Conservation (phyloP, 768 basidiomycete species). For the Clathrus columnatus region DNA sequence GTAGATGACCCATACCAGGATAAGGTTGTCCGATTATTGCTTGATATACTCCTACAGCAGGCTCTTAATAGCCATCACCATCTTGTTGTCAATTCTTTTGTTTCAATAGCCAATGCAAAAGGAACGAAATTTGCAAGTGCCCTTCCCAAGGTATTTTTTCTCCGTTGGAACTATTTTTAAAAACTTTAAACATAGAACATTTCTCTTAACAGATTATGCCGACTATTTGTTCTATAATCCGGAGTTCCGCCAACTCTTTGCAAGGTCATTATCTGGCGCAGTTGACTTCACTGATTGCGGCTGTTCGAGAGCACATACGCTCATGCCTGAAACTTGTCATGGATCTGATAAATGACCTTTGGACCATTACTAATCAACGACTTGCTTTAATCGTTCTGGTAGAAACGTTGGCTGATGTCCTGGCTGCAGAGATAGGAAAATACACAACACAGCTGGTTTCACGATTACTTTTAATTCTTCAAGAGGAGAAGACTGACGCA, state of each 20-base stretch:
- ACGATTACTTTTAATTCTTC: slow-evolving; percentile 29
- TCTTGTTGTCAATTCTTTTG: slow-evolving; percentile 92
- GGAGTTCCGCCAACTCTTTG: slow-evolving; percentile 26
- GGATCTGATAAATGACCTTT: slow-evolving; percentile 37
- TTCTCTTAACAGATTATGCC: slow-evolving; percentile 30
- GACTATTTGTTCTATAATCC: slow-evolving; percentile 36
- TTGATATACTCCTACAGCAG: slow-evolving; percentile 82
- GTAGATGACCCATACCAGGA: slow-evolving; percentile 98
- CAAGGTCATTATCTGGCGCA: slow-evolving; percentile 40
- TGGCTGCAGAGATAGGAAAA: slow-evolving; percentile 26
- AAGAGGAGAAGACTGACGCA: slow-evolving; percentile 22
- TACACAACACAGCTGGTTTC: slow-evolving; percentile 27
- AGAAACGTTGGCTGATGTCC: slow-evolving; percentile 32
- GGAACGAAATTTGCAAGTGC: slow-evolving; percentile 93
- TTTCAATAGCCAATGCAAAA: slow-evolving; percentile 98
- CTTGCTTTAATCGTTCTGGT: slow-evolving; percentile 36
- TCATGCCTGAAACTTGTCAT: slow-evolving; percentile 36
- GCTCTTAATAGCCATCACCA: slow-evolving; percentile 81
- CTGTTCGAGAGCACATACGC: slow-evolving; percentile 41
- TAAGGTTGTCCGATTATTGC: slow-evolving; percentile 80
- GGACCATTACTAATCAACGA: slow-evolving; percentile 30
- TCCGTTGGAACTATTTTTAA: slow-evolving; percentile 11
- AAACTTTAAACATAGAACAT: too few relatives aligned
- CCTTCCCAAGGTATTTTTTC: slow-evolving; percentile 65
- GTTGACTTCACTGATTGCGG: slow-evolving; percentile 35